Percentiles rank a stretch among this genome's conserved stretches.
phyloP scores from a whole-genome alignment of 805 yeast genomes.

The Candida mattraensis region DNA sequence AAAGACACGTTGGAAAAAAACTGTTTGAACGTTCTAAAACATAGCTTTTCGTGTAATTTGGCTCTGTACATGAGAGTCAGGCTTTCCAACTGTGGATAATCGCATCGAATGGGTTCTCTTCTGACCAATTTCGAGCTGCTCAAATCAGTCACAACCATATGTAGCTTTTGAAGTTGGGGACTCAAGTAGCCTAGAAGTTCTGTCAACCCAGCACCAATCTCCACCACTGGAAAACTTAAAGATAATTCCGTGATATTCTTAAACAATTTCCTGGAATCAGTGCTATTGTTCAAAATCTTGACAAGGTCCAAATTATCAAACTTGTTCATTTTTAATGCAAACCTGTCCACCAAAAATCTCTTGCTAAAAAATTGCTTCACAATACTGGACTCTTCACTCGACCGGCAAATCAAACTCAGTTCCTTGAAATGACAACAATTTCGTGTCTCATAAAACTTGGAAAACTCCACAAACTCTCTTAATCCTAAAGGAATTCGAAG shows the following conservation, averaged over 20 bases:
- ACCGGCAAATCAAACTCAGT: conserved; percentile 7
- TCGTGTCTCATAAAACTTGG: conserved; percentile 12
- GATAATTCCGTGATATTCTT: conserved; percentile 12
- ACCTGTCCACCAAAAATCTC: conserved; percentile 7
- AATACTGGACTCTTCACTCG: conserved; percentile 19
- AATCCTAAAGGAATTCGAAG: conserved; percentile 10
- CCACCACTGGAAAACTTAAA: conserved; percentile 16
- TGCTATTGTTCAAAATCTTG: conserved; percentile 8
- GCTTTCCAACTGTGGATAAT: conserved; percentile 3
- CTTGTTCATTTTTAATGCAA: conserved; percentile 9
- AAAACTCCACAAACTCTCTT: conserved; percentile 17
- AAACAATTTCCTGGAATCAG: conserved; percentile 14
- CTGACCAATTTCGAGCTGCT: conserved; percentile 2
- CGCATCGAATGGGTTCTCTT: background rate
- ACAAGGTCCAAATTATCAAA: conserved; percentile 11
- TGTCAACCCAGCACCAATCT: conserved; percentile 18
- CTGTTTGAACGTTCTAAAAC: conserved; percentile 2
- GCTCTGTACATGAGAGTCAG: conserved; percentile 7
- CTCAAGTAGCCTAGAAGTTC: conserved; percentile 12
- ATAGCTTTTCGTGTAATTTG: conserved; percentile 4
- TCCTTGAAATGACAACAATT: conserved; percentile 10
- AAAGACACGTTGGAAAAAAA: conserved; percentile 2
- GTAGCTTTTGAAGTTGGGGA: conserved; percentile 10
- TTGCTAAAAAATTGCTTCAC: conserved; percentile 14
- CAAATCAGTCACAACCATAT: conserved; percentile 9